These are phyloP conservation scores for Mucor plumbeus DNA, from an alignment of 371 early-diverging fungal genomes.

Conservation along the genomic window DNA sequence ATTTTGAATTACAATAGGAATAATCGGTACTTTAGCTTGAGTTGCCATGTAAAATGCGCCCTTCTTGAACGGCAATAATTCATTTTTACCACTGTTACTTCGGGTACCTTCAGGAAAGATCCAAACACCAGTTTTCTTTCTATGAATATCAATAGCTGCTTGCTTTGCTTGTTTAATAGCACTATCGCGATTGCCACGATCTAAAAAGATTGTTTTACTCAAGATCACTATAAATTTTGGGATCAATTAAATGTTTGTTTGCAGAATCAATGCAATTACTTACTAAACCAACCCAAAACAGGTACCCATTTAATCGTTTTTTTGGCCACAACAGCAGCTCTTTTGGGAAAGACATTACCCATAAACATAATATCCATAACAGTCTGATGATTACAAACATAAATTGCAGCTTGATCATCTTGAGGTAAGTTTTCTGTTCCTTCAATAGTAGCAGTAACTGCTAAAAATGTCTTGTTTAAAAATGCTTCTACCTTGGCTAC, in stretches of 20 bases:
- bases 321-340: constrained; percentile 82
- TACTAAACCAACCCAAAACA: constrained; percentile 86
- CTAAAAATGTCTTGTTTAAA: constrained; percentile 56
- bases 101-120: constrained; percentile 96
- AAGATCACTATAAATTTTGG: constrained; percentile 61
- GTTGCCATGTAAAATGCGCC: constrained; percentile 93
- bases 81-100: constrained; percentile 66
- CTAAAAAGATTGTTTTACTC: constrained; percentile 84
- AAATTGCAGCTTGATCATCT: constrained; percentile 62
- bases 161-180: constrained; percentile 83
- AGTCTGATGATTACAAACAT: constrained; percentile 89
- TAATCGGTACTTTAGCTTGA: constrained; percentile 83
- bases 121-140: constrained; percentile 80
- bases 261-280: constrained; percentile 33
- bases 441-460: constrained; percentile 64
- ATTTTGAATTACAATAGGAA: constrained; percentile 87
- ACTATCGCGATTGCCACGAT: constrained; percentile 80
- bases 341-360: constrained; percentile 73
- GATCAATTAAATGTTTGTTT: not conserved
- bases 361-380: constrained; percentile 80
- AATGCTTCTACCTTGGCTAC: constrained; percentile 61
- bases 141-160: constrained; percentile 78
- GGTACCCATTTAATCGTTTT: constrained; percentile 79
- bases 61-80: constrained; percentile 91
- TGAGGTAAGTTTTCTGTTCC: constrained; percentile 61